Conservation (phyloP, 306 rosid species). For the Vigna trinervia region DNA sequence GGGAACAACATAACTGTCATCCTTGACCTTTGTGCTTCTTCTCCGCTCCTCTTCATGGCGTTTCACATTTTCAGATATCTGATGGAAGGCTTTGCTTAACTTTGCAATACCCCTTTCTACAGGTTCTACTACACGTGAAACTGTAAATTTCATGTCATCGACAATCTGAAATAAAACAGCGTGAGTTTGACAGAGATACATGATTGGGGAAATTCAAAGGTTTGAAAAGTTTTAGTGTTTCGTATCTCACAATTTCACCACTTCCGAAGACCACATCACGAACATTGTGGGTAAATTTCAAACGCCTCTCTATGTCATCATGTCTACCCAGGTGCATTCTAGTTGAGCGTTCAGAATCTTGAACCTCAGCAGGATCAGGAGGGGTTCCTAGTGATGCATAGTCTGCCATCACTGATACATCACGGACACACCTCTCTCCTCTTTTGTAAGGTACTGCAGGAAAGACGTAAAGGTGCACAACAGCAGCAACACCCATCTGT, state of each 20-base stretch:
- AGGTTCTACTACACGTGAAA: conserved; percentile 93
- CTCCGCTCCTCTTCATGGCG: conserved; percentile 80
- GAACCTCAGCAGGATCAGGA: conserved; percentile 96
- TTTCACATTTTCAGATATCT: conserved; percentile 93
- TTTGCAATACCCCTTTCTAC: conserved; percentile 93
- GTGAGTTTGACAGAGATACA: conserved; percentile 30
- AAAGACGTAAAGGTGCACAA: conserved; percentile 91
- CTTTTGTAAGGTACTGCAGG: conserved; percentile 96
- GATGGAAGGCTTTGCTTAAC: conserved; percentile 79
- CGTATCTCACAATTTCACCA: conserved; percentile 85
- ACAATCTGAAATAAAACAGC: conserved; percentile 70
- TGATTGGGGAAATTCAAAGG: conserved; percentile 16
- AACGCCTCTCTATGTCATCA: conserved; percentile 68
- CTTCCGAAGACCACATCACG: conserved; percentile 95
- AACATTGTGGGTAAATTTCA: conserved; percentile 87
- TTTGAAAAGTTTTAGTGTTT: conserved; percentile 13
- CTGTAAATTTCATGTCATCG: conserved; percentile 97
- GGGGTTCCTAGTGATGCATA: conserved; percentile 87
- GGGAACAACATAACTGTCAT: conserved; percentile 77
- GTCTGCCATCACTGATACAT: conserved; percentile 90
- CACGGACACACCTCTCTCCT: conserved; percentile 97
- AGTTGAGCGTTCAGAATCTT: conserved; percentile 79
- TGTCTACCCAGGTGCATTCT: conserved; percentile 62
- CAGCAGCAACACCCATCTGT: conserved; percentile 99
- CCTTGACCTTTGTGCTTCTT: conserved; percentile 77